Base-by-base conservation (phyloP, 352 stramenopile genomes). In the Aphanomyces astaci region DNA sequence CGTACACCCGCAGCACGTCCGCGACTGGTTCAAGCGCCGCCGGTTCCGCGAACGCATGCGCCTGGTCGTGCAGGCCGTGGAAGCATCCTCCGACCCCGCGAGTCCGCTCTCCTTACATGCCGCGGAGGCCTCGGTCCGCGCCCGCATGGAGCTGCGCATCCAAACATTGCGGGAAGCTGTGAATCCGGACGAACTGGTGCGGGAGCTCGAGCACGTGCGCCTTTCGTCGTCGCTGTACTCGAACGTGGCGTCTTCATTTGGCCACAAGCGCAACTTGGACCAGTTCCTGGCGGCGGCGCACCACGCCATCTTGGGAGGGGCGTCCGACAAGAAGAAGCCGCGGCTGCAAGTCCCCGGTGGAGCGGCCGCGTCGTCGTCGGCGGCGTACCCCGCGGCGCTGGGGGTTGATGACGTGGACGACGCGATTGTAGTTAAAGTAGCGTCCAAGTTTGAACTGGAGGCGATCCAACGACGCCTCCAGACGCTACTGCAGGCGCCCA, bases 21-120 rank as follows among this genome's bases (percentile, higher is more conserved):
- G 85, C 4, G 85, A 94, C 74, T 94, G 85, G 85, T 94, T 94
- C 72, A 90, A 94, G 73, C 83, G 83, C 1, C 83, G 85, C 31
- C 83, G 85, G 28, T 84, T 84, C 56, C 81, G 85, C n/a, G 85
- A 94, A 54, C 81, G 83, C 22, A 78, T 92, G 69, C 83, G 83
- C 24, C 90, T 87, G 36, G 75, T 92, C 4, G 89, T 89, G 73
- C 70, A 90, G 28, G 80, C 81, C 5, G 62, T 90, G 22, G 85
- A 94, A 73, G 77, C 73, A 24, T 83, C 83, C 7, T 74, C 81
- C 7, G 81, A 15, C 7, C 15, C 36, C 7, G 15, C 7, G 7
- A 15, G 15, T 43, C 36, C 36, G 15, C 89, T 60, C 53, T 80
- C 0, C 73, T 75, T 51, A 80, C 79, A 31, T n/a, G 27, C n/a